Evolutionary conservation across 1,139 yeast genomes (phyloP), one percentile per base, ranked within the genome.

Genomic region (Scheffersomyces insectosa): DNA sequence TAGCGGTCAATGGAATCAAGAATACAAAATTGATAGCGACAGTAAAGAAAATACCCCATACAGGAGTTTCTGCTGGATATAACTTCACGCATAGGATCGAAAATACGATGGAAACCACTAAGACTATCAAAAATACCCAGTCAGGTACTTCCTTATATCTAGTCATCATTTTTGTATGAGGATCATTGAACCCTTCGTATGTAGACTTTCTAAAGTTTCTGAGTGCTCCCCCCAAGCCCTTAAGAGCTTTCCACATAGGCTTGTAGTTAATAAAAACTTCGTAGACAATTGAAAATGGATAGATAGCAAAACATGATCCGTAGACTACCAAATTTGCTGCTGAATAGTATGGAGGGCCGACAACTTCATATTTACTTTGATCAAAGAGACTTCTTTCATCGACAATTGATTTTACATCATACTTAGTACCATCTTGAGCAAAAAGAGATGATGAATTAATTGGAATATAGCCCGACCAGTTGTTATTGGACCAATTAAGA

Each of bases 391-490:
- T 68, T 5, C 49, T 41, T 10, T 59, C 51, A 28, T 70, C 58
- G 15, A 81, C 63, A 27, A 79, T 64, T 25, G 59, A 47, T 13
- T 62, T 50, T 25, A 79, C 79, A 25, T 64, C 50, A 52, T 68
- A 80, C 1, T 51, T 41, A n/a, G 54, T 59, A 14, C 79, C 83
- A 11, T 62, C 65, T 55, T 80, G 80, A 28, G 72, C 71, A 51
- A 61, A 78, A 16, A 77, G 52, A 4, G 56, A 44, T 48, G 75
- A 73, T 14, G 74, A 56, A 57, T 79, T 79, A 51, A 80, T 74
- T 33, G 85, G 84, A 32, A 80, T 48, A 52, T 70, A 78, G 1
- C 64, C 72, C 3, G 79, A 59, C 75, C 79, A 69, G 49, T 66
- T 65, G 46, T 70, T 65, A 56, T 79, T 79, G 15, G 71, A 54